These are phyloP conservation scores for Keqinozyma sinolaborantium DNA, from an alignment of 1,139 yeast genomes.

Conservation along the genomic window DNA sequence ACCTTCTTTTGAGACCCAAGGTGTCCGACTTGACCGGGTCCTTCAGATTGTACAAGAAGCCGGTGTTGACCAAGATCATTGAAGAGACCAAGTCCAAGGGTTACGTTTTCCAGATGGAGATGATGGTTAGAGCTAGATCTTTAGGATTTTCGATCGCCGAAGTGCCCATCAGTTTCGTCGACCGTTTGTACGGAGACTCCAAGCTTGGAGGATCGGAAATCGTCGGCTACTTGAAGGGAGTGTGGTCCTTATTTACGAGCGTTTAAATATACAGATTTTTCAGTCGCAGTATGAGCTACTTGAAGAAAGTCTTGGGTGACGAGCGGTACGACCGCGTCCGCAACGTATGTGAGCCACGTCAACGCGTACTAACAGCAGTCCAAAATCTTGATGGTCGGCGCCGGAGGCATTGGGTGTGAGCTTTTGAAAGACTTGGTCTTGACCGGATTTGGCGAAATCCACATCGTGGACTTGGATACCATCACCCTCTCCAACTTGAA, in stretches of 20 bases:
- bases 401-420: conserved; percentile 99
- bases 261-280: conserved; percentile 30
- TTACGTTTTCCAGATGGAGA: conserved; percentile 86
- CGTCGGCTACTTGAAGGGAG: conserved; percentile 72
- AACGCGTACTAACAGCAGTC: conserved; percentile 15
- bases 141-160: conserved; percentile 73
- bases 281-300: conserved; percentile 18
- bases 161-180: conserved; percentile 78
- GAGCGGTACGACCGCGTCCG: conserved; percentile 28
- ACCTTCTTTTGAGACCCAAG: conserved; percentile 66
- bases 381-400: conserved; percentile 88
- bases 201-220: conserved; percentile 83
- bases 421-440: conserved; percentile 79
- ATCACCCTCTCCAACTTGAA: conserved; percentile 89
- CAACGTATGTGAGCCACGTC: conserved; percentile 2
- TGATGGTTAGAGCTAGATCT: conserved; percentile 80
- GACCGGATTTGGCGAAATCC: conserved; percentile 85
- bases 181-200: conserved; percentile 76
- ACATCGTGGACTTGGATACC: conserved; percentile 90
- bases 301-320: conserved; percentile 42
- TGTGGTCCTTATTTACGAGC: conserved; percentile 65
- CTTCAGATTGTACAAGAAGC: conserved; percentile 72
- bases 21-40: conserved; percentile 80
- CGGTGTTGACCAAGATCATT: conserved; percentile 63
- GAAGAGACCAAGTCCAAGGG: conserved; percentile 74